phyloP scores from a whole-genome alignment of 495 filamentous ascomycete species.

The Hamigera avellanea region DNA sequence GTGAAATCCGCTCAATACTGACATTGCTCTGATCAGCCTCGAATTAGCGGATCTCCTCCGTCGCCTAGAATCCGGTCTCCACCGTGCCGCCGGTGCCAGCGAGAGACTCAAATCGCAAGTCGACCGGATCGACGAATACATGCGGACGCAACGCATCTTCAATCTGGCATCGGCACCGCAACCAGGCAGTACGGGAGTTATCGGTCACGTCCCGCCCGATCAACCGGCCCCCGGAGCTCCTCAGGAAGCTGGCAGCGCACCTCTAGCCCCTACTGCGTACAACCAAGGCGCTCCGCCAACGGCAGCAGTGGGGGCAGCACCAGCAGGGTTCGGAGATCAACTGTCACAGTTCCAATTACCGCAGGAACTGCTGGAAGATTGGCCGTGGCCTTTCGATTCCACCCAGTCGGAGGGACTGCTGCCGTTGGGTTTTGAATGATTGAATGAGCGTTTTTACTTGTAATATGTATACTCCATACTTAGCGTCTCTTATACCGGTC shows the following conservation, averaged over 20 bases:
- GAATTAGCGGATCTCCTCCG: constrained; percentile 38
- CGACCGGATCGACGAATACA: constrained; percentile 36
- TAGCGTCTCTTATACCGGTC: too few species aligned
- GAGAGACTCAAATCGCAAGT: constrained; percentile 30
- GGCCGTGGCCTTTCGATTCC: constrained; percentile 30
- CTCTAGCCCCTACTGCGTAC: too few species aligned
- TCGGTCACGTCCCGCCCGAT: not conserved
- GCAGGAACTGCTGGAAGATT: constrained; percentile 17
- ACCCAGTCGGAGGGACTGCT: constrained; percentile 16
- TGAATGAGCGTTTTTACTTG: too few species aligned
- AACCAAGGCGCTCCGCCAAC: not conserved
- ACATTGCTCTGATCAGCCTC: constrained; percentile 7
- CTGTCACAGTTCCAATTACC: constrained; percentile 27
- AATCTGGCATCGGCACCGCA: constrained; percentile 8
- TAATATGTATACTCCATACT: too few species aligned
- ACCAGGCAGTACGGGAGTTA: constrained; percentile 3
- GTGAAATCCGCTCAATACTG: not conserved
- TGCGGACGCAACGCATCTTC: constrained; percentile 20
- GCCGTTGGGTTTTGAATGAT: constrained; percentile 14
- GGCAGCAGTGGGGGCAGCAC: constrained; percentile 2
- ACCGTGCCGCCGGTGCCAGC: constrained; percentile 27
- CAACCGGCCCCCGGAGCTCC: too few species aligned
- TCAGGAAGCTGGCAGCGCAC: too few species aligned
- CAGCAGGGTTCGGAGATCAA: constrained; percentile 8
- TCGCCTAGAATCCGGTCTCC: constrained; percentile 29